Percentiles rank a stretch among this genome's conserved stretches.
These are phyloP conservation scores for Copromyces sp. DNA, from an alignment of 495 filamentous ascomycete genomes.

Conservation along the genomic window DNA sequence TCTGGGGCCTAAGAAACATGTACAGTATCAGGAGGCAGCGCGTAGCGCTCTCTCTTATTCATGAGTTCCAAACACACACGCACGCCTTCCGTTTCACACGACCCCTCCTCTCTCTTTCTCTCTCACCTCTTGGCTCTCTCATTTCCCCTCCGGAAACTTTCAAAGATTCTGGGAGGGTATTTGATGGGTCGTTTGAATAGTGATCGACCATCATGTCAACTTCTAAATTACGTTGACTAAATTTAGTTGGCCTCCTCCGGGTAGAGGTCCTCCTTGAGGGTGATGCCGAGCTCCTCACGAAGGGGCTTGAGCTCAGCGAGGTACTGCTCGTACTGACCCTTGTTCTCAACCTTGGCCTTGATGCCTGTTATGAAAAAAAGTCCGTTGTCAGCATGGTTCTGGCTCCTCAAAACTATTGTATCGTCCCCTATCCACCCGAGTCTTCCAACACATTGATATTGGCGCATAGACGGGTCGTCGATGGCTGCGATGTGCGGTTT, in stretches of 20 bases:
- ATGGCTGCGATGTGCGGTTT: constrained; percentile 1
- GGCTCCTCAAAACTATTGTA: not conserved
- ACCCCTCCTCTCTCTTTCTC: not conserved
- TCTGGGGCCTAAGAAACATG: not conserved
- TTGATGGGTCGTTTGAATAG: constrained; percentile 4
- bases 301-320: constrained; percentile 84
- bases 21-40: not conserved
- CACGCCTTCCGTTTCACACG: not conserved
- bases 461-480: not conserved
- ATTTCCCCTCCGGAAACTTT: not conserved
- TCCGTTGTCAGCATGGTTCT: not conserved
- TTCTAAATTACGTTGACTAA: not conserved
- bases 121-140: not conserved
- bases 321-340: constrained; percentile 95
- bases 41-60: not conserved
- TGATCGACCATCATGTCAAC: not conserved
- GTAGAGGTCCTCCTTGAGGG: constrained; percentile 89
- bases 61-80: not conserved
- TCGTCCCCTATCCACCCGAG: not conserved
- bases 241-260: constrained; percentile 53
- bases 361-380: constrained; percentile 49
- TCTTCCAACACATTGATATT: not conserved
- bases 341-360: constrained; percentile 99
- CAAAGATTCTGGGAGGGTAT: not conserved
- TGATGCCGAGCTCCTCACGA: constrained; percentile 86